phyloP scores from a whole-genome alignment of 495 filamentous ascomycete species.

The Ascodesmis nigricans region DNA sequence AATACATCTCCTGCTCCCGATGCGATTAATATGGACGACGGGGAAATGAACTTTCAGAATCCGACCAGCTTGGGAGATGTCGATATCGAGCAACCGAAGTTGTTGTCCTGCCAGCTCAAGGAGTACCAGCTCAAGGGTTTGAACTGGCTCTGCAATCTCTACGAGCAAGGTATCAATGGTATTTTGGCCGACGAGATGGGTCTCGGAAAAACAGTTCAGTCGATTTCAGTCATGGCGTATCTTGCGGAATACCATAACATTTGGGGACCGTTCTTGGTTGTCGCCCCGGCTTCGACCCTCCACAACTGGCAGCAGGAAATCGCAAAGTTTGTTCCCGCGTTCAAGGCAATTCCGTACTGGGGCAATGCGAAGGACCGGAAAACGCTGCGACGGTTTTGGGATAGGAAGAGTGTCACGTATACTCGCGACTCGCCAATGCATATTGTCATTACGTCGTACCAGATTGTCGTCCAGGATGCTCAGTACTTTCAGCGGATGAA shows the following conservation, averaged over 20 bases:
- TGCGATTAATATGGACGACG: constrained; percentile 36
- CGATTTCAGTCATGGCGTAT: constrained; percentile 97
- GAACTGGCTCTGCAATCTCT: constrained; percentile 96
- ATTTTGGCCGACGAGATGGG: constrained; percentile 99
- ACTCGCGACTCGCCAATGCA: constrained; percentile 83
- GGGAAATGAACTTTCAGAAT: constrained; percentile 99
- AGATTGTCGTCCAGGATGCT: constrained; percentile 85
- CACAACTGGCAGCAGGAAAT: constrained; percentile 99
- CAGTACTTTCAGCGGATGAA: constrained; percentile 96
- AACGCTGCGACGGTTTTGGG: constrained; percentile 95
- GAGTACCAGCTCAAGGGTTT: constrained; percentile 97
- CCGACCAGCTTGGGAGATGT: constrained; percentile 83
- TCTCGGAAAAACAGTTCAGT: constrained; percentile 96
- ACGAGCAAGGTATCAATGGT: constrained; percentile 98
- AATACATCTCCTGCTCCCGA: constrained; percentile 28
- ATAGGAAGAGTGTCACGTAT: constrained; percentile 90
- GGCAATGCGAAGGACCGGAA: constrained; percentile 86
- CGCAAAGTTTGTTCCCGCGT: constrained; percentile 68
- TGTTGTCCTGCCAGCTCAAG: constrained; percentile 83
- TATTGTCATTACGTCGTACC: constrained; percentile 89
- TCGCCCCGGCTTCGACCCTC: constrained; percentile 84
- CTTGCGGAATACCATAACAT: constrained; percentile 92
- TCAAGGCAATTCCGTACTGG: constrained; percentile 96
- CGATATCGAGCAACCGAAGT: constrained; percentile 80
- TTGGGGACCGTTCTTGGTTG: constrained; percentile 94